A percentile compares a stretch with the other conserved stretches of the same genome.
Evolutionary conservation across 805 yeast species (phyloP).

Genomic region (Ogataea ganodermae): DNA sequence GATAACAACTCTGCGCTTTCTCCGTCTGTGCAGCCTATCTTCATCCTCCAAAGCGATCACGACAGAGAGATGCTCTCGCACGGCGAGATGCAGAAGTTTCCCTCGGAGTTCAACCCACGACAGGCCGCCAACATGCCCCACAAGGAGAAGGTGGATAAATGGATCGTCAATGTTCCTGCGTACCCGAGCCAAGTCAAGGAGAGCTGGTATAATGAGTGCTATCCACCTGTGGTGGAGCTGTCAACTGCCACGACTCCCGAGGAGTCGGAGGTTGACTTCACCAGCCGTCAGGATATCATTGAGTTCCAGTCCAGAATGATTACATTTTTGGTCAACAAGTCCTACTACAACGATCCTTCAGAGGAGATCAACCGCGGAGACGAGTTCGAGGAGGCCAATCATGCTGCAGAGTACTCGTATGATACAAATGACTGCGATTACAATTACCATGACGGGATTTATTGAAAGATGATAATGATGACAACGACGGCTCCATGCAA

Average conservation of each 20-base stretch:
- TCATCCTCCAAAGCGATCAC: conserved; percentile 17
- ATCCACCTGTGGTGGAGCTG: conserved; percentile 46
- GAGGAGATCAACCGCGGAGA: conserved; percentile 26
- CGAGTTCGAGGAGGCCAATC: conserved; percentile 20
- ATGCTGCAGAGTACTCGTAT: conserved; percentile 21
- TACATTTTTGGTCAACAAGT: conserved; percentile 44
- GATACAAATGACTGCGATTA: conserved; percentile 22
- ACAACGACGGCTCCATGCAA: background rate
- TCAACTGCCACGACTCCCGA: conserved; percentile 26
- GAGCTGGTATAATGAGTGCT: conserved; percentile 47
- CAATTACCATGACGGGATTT: conserved; percentile 23
- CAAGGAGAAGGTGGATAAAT: conserved; percentile 61
- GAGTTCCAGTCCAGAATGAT: conserved; percentile 57
- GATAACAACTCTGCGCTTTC: conserved; percentile 17
- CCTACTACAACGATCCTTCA: conserved; percentile 38
- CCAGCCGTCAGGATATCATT: conserved; percentile 47
- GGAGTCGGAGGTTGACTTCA: conserved; percentile 29
- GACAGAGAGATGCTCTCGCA: conserved; percentile 16
- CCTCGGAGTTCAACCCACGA: conserved; percentile 61
- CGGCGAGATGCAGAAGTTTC: conserved; percentile 35
- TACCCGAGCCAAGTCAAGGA: conserved; percentile 30
- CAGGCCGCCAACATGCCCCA: conserved; percentile 62
- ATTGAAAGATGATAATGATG: conserved; percentile 8
- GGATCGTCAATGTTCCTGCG: conserved; percentile 64
- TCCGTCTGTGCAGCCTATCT: conserved; percentile 19